These are phyloP conservation scores for Stagonosporopsis tanaceti DNA, from an alignment of 2,329 filamentous ascomycete genomes.

Conservation along the genomic window DNA sequence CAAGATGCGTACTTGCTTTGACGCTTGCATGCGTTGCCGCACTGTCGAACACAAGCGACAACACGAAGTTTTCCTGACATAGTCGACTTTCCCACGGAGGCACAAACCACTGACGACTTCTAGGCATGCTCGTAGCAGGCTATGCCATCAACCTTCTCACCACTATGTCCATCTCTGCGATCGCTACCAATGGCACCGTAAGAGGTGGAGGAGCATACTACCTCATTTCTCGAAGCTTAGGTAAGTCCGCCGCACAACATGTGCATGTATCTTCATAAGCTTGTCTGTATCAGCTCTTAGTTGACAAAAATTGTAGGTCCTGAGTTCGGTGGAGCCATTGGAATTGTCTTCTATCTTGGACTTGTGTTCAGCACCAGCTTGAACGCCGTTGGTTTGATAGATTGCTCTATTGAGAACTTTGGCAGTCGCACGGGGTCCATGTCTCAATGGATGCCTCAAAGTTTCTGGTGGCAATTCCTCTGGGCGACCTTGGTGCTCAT, in stretches of 20 bases:
- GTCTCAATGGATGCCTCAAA: conserved; percentile 69
- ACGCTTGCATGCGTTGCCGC: neutral
- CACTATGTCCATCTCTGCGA: conserved; percentile 84
- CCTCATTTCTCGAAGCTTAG: conserved; percentile 80
- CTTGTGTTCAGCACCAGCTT: conserved; percentile 82
- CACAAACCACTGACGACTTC: conserved; percentile 11
- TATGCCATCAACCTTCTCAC: conserved; percentile 86
- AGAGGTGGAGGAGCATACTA: conserved; percentile 89
- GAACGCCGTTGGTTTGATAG: conserved; percentile 85
- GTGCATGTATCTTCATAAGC: neutral
- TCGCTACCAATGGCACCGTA: conserved; percentile 89
- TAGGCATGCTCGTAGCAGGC: conserved; percentile 75
- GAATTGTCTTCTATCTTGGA: conserved; percentile 89
- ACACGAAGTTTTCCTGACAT: neutral
- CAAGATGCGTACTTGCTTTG: neutral
- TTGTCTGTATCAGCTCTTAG: neutral
- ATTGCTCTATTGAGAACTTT: conserved; percentile 81
- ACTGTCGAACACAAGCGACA: neutral
- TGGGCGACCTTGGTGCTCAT: conserved; percentile 76
- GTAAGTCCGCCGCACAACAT: neutral
- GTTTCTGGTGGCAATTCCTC: conserved; percentile 79
- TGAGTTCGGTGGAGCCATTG: conserved; percentile 89
- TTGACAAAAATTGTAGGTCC: conserved; percentile 61
- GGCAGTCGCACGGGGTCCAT: conserved; percentile 65
- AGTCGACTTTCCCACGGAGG: neutral